phyloP scores from a whole-genome alignment of 1,284 basidiomycete genomes.

The Trichosporon ovoides region DNA sequence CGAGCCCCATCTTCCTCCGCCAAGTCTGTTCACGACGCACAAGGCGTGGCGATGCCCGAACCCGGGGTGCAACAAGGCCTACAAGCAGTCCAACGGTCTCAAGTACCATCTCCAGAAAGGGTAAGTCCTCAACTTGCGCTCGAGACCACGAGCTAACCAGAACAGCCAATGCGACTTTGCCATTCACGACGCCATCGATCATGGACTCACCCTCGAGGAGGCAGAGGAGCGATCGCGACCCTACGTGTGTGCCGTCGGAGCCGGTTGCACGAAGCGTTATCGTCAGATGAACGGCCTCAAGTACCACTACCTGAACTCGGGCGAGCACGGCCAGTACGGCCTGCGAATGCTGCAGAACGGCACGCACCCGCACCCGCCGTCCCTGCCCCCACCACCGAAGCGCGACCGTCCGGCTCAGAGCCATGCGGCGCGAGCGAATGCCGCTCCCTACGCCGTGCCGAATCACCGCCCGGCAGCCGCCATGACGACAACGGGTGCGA shows the following conservation, averaged over 20 bases:
- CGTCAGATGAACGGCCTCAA: constrained; percentile 94
- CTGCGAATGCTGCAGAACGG: constrained; percentile 76
- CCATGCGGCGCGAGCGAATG: constrained; percentile 8
- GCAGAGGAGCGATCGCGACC: constrained; percentile 73
- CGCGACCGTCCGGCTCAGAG: constrained; percentile 19
- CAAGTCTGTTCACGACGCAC: constrained; percentile 51
- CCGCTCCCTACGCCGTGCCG: constrained; percentile 30
- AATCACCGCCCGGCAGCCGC: constrained; percentile 6
- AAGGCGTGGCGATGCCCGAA: constrained; percentile 97
- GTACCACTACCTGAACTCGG: constrained; percentile 96
- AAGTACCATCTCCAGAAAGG: constrained; percentile 86
- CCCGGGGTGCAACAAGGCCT: constrained; percentile 94
- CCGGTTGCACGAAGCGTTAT: constrained; percentile 80
- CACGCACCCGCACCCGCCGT: constrained; percentile 56
- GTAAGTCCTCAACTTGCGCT: constrained; percentile 49
- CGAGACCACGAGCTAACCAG: not conserved
- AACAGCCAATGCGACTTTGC: constrained; percentile 79
- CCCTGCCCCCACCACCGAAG: constrained; percentile 26
- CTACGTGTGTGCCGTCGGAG: constrained; percentile 82
- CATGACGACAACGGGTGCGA: not conserved
- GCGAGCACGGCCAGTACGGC: constrained; percentile 85
- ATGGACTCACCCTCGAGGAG: constrained; percentile 71
- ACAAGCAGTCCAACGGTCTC: constrained; percentile 94
- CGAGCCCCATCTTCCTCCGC: constrained; percentile 38
- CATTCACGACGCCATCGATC: constrained; percentile 61